These are phyloP conservation scores for Jackrogersella minutella DNA, from an alignment of 495 filamentous ascomycete species.

Conservation along the genomic window DNA sequence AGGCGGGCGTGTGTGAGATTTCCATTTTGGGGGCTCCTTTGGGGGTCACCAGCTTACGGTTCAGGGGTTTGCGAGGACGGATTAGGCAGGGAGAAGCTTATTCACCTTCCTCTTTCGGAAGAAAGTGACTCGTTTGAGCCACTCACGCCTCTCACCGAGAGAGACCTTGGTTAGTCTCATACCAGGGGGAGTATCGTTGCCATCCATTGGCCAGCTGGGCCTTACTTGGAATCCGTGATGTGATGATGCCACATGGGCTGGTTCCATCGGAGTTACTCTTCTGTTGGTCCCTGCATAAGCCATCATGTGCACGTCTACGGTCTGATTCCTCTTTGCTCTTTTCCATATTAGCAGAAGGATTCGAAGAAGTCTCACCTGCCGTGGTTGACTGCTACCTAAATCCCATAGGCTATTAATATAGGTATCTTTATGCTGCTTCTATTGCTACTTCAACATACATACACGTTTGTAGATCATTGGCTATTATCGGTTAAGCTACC, in stretches of 20 bases:
- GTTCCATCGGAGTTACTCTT: slow-evolving; percentile 19
- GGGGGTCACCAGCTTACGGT: background rate
- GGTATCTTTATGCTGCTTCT: background rate
- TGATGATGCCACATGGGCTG: slow-evolving; percentile 25
- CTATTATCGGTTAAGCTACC: background rate
- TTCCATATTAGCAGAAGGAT: slow-evolving; percentile 16
- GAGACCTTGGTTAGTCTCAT: background rate
- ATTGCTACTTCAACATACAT: background rate
- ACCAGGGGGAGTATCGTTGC: background rate
- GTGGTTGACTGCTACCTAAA: background rate
- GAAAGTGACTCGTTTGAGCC: slow-evolving; percentile 9
- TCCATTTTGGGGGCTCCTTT: background rate
- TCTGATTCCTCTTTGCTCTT: slow-evolving; percentile 20
- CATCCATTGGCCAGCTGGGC: background rate
- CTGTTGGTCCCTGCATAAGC: slow-evolving; percentile 21
- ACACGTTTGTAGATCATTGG: slow-evolving; percentile 22
- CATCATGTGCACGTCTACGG: background rate
- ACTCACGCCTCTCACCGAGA: slow-evolving; percentile 27
- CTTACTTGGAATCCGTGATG: slow-evolving; percentile 2
- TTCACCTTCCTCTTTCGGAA: slow-evolving; percentile 23
- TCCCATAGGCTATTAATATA: background rate
- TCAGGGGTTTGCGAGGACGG: slow-evolving; percentile 1
- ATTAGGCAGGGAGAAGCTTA: background rate
- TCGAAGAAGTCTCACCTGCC: slow-evolving; percentile 3
- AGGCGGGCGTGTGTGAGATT: background rate